A percentile compares a stretch with the other conserved stretches of the same genome.
phyloP scores from a whole-genome alignment of 768 basidiomycete genomes.

The Antrodiella citrinella region DNA sequence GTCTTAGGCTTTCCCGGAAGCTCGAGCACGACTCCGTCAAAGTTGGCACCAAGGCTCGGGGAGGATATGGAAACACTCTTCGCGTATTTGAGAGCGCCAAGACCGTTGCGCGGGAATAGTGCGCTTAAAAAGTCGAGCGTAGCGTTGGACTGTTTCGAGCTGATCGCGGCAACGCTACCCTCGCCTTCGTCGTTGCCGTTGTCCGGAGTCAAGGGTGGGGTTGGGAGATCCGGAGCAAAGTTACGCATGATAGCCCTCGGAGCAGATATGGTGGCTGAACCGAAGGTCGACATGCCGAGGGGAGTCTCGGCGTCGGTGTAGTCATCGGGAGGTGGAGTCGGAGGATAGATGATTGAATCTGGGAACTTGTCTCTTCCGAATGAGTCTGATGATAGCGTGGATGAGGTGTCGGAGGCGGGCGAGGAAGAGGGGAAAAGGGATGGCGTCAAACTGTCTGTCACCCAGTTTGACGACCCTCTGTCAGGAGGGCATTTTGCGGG shows the following conservation, averaged over 20 bases:
- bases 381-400: slow-evolving; percentile 24
- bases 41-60: slow-evolving; percentile 57
- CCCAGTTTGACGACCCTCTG: slow-evolving; percentile 90
- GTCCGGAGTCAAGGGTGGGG: slow-evolving; percentile 79
- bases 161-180: slow-evolving; percentile 32
- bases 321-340: slow-evolving; percentile 23
- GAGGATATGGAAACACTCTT: slow-evolving; percentile 68
- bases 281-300: slow-evolving; percentile 1
- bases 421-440: slow-evolving; percentile 24
- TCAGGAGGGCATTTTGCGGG: slow-evolving; percentile 91
- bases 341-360: slow-evolving; percentile 20
- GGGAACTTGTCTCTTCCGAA: slow-evolving; percentile 25
- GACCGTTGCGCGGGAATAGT: slow-evolving; percentile 67
- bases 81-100: slow-evolving; percentile 61
- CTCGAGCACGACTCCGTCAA: slow-evolving; percentile 74
- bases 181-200: slow-evolving; percentile 42
- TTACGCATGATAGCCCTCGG: slow-evolving; percentile 20
- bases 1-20: slow-evolving; percentile 65
- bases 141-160: slow-evolving; percentile 43
- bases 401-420: slow-evolving; percentile 33
- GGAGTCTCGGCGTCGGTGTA: background rate
- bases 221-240: slow-evolving; percentile 36
- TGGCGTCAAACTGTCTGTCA: slow-evolving; percentile 88
- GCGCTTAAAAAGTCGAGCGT: slow-evolving; percentile 73
- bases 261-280: slow-evolving; percentile 12